Evolutionary conservation across 192 early-diverging fungal species (phyloP).

Genomic region (Linnemannia zychae): DNA sequence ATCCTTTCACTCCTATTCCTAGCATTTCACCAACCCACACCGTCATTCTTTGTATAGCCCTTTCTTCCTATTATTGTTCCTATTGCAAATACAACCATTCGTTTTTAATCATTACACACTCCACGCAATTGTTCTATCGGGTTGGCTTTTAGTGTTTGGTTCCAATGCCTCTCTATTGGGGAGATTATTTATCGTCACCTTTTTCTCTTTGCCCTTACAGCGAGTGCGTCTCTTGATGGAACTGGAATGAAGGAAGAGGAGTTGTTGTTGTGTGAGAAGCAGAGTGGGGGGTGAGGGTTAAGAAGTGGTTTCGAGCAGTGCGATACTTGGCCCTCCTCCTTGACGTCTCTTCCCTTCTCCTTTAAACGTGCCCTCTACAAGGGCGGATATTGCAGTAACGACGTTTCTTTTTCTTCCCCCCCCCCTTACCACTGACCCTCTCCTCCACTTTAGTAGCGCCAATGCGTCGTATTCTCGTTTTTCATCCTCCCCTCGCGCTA

Average conservation of each 20-base stretch:
- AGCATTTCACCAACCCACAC: neutral
- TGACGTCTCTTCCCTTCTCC: neutral
- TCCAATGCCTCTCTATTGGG: neutral
- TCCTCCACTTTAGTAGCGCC: too few species aligned
- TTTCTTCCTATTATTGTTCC: slow-evolving; percentile 25
- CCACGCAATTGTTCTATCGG: neutral
- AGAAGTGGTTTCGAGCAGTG: neutral
- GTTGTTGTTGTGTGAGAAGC: neutral
- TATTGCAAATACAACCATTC: neutral
- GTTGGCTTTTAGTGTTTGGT: neutral
- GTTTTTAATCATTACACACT: neutral
- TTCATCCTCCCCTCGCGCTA: neutral
- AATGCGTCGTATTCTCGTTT: neutral
- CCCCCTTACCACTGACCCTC: too few species aligned
- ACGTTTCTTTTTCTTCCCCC: too few species aligned
- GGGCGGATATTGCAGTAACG: neutral
- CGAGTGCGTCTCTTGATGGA: neutral
- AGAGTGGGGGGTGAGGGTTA: neutral
- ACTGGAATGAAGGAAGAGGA: neutral
- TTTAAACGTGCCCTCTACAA: neutral
- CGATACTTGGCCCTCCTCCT: too few species aligned
- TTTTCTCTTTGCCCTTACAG: neutral
- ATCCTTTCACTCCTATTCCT: neutral
- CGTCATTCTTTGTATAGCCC: slow-evolving; percentile 16
- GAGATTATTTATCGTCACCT: neutral